Conservation (phyloP, 306 rosid genomes). For the Prunus mume region DNA sequence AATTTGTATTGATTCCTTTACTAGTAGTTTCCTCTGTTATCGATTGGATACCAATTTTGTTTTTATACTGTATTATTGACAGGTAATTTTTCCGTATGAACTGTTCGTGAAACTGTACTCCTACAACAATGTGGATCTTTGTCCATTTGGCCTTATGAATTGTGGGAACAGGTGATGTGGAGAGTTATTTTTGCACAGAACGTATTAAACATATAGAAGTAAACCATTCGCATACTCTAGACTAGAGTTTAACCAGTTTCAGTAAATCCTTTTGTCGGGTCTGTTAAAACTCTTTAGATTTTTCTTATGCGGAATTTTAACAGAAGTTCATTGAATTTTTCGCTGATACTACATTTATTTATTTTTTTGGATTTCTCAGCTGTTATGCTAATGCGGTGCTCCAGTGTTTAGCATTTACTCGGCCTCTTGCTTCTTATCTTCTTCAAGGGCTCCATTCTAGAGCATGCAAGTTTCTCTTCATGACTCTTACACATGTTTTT, state of each 20-base stretch:
- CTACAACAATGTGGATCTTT: constrained; percentile 50
- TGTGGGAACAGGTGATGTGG: constrained; percentile 72
- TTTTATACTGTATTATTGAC: constrained; percentile 33
- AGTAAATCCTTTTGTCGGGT: neutral
- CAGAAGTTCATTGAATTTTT: neutral
- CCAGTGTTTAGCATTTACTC: constrained; percentile 76
- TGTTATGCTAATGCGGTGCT: constrained; percentile 88
- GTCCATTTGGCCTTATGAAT: constrained; percentile 71
- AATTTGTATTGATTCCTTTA: constrained; percentile 2
- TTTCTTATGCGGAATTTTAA: neutral
- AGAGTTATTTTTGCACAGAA: constrained; percentile 23
- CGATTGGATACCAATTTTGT: constrained; percentile 21
- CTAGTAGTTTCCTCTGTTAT: constrained; percentile 6
- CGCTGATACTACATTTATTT: constrained; percentile 23
- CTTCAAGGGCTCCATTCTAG: constrained; percentile 67
- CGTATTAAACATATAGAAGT: neutral
- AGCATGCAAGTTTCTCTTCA: constrained; percentile 52
- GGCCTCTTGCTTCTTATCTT: constrained; percentile 61
- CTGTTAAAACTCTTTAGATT: neutral
- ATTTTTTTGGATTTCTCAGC: constrained; percentile 37
- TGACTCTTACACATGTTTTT: neutral
- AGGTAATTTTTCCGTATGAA: constrained; percentile 65
- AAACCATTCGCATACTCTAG: neutral
- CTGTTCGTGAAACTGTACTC: constrained; percentile 58
- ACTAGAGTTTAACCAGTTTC: neutral